These are phyloP conservation scores for Zalaria obscura DNA, from an alignment of 2,329 filamentous ascomycete genomes.

Conservation along the genomic window DNA sequence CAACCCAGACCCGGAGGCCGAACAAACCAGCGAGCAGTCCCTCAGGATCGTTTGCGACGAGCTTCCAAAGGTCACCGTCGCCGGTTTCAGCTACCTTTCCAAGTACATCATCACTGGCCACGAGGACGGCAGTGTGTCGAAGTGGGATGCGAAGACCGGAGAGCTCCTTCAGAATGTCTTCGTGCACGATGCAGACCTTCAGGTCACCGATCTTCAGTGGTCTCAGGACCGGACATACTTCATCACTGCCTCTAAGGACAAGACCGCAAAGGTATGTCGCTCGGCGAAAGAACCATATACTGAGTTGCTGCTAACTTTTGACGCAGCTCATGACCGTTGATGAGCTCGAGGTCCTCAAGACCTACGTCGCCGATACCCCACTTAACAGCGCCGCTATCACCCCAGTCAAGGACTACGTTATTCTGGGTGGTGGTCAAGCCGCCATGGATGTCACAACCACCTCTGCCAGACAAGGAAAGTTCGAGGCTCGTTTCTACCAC, in stretches of 20 bases:
- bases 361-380: constrained; percentile 80
- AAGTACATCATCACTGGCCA: constrained; percentile 97
- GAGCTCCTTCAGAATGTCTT: constrained; percentile 69
- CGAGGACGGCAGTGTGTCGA: constrained; percentile 84
- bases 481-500: constrained; percentile 99
- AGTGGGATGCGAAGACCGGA: constrained; percentile 84
- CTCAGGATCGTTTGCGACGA: constrained; percentile 79
- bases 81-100: constrained; percentile 85
- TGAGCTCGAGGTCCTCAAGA: constrained; percentile 86
- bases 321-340: constrained; percentile 62
- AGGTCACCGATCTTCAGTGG: constrained; percentile 92
- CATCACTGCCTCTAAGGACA: constrained; percentile 96
- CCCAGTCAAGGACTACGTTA: constrained; percentile 92
- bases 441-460: constrained; percentile 98
- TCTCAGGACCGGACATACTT: constrained; percentile 89
- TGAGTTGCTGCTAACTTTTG: constrained; percentile 2
- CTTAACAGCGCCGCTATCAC: constrained; percentile 93
- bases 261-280: constrained; percentile 65
- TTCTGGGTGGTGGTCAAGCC: constrained; percentile 93
- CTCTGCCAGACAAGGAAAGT: constrained; percentile 88
- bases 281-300: neutral
- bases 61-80: constrained; percentile 92
- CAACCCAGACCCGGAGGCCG: constrained; percentile 64
- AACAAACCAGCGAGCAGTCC: constrained; percentile 70
- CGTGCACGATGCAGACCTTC: constrained; percentile 69